Base-by-base conservation (phyloP, 2,329 filamentous ascomycete species). In the Lasiodiplodia hormozganensis region DNA sequence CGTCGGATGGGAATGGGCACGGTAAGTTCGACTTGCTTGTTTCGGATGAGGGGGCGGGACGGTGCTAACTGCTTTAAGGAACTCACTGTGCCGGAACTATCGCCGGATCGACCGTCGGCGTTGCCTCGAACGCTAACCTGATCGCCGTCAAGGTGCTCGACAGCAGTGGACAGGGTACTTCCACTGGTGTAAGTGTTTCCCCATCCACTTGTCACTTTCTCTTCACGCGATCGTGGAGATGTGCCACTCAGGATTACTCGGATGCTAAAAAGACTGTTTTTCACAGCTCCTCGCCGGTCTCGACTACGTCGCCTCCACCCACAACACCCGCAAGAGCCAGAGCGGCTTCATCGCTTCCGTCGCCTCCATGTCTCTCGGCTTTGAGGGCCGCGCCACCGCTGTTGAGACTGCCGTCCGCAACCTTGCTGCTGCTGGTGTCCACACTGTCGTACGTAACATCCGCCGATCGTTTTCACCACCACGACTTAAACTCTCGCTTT, bases 331-430 rank as follows among this genome's bases (percentile, higher is more conserved):
- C 71, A 80, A 79, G 71, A 68, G 70, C 2, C 67, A 77, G 57
- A 72, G 75, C 21, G 75, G 74, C 38, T 83, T 82, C 70, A 72
- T 80, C 10, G 83, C 83, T 40, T 82, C 81, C 31, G 79, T 84
- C 68, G 82, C 84, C 74, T 82, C 77, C 76, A 82, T 85, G 80
- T 82, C 82, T 1, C 80, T 78, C 75, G 79, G 79, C 73, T 75
- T 81, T 14, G 68, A 73, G 38, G 73, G 74, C 40, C 74, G 71
- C 31, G 75, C 76, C 14, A 28, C 69, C 18, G 77, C 82, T 11
- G 77, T 84, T 52, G 75, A 80, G 62, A 72, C 76, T 18, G 76
- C 76, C 52, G 75, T 81, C 57, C 49, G 71, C 7, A 71, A 75
- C 53, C 82, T 82, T 43, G 71, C 75, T 38, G 69, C 72, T 2